Evolutionary conservation across 257 asterid genomes (phyloP).

Genomic region (Euphrasia confusa): DNA sequence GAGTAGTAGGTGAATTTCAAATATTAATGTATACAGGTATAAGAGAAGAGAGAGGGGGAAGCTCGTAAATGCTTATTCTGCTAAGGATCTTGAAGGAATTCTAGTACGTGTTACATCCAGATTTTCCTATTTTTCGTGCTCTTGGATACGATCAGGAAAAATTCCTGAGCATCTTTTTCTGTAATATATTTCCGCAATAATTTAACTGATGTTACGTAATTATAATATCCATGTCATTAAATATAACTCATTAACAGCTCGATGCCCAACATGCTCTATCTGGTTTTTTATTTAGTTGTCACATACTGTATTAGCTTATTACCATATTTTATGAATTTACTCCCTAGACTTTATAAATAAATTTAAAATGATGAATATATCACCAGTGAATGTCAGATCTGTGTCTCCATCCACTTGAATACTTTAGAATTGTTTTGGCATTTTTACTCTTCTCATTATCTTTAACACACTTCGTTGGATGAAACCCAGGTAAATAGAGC

Average conservation of each 20-base stretch:
- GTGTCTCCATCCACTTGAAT: background rate
- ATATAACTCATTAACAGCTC: slow-evolving; percentile 3
- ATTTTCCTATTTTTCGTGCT: slow-evolving; percentile 7
- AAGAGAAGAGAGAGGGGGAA: slow-evolving; percentile 89
- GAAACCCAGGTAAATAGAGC: slow-evolving; percentile 58
- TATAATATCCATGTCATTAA: background rate
- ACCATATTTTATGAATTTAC: background rate
- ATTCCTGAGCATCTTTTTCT: background rate
- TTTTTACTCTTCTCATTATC: background rate
- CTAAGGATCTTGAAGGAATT: slow-evolving; percentile 93
- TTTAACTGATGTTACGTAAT: background rate
- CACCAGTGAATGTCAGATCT: background rate
- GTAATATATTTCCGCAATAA: slow-evolving; percentile 4
- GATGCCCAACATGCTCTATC: background rate
- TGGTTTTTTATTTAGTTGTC: background rate
- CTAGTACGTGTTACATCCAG: slow-evolving; percentile 48
- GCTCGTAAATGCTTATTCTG: slow-evolving; percentile 64
- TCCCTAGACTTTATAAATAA: background rate
- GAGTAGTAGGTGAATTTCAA: background rate
- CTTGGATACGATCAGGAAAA: slow-evolving; percentile 16
- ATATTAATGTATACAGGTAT: slow-evolving; percentile 45
- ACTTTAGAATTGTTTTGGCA: background rate
- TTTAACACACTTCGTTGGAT: slow-evolving; percentile 9
- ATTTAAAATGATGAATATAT: background rate
- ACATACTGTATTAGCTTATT: background rate